These are phyloP conservation scores for Protomyces gravidus DNA, from an alignment of 1,139 yeast species.

Conservation along the genomic window DNA sequence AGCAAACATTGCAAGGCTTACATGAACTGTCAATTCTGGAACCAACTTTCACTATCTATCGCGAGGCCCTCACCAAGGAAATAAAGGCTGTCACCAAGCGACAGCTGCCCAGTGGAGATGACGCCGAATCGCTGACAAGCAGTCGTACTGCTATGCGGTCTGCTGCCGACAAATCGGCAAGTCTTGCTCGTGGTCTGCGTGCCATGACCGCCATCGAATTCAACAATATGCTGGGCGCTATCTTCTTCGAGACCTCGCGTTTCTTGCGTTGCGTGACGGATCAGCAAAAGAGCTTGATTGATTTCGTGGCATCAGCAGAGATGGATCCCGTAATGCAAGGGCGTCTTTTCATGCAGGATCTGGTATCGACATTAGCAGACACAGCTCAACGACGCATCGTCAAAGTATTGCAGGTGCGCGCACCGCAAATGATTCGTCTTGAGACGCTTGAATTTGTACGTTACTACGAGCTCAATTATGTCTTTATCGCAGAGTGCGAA, in stretches of 20 bases:
- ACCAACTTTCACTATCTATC: constrained; percentile 62
- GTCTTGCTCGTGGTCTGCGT: constrained; percentile 55
- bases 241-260: constrained; percentile 63
- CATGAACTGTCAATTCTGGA: constrained; percentile 56
- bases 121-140: constrained; percentile 37
- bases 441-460: constrained; percentile 52
- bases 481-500: constrained; percentile 80
- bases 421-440: constrained; percentile 61
- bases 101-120: constrained; percentile 52
- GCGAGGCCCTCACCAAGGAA: constrained; percentile 63
- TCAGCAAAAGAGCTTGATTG: constrained; percentile 76
- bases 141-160: constrained; percentile 32
- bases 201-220: constrained; percentile 69
- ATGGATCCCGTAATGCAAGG: constrained; percentile 36
- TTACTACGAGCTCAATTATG: constrained; percentile 61
- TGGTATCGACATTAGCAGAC: constrained; percentile 63
- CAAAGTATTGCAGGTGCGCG: constrained; percentile 71
- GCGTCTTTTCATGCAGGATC: constrained; percentile 37
- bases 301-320: constrained; percentile 54
- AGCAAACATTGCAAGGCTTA: background rate
- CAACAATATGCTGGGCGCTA: constrained; percentile 60
- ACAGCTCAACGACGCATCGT: constrained; percentile 73
- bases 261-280: constrained; percentile 66
- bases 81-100: constrained; percentile 66
- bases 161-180: constrained; percentile 37